phyloP scores from a whole-genome alignment of 345 rosid species.

The Eutrema japonicum region DNA sequence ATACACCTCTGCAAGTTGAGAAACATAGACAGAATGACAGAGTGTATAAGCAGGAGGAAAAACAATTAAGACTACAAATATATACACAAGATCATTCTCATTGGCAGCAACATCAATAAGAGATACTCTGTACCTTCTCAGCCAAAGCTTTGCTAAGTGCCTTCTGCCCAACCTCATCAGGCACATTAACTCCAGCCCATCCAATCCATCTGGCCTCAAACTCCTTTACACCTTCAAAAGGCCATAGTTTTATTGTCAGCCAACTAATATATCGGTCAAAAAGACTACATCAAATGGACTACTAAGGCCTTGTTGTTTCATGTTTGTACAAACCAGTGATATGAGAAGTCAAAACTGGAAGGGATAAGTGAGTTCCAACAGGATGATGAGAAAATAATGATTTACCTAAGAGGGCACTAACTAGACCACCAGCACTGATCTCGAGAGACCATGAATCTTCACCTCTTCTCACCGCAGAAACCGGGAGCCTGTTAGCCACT shows the following conservation, averaged over 20 bases:
- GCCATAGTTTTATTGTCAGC: constrained; percentile 29
- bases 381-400: neutral
- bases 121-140: constrained; percentile 66
- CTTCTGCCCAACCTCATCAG: constrained; percentile 91
- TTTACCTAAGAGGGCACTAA: constrained; percentile 92
- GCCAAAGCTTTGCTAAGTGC: constrained; percentile 97
- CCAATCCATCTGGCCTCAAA: constrained; percentile 99
- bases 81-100: constrained; percentile 9
- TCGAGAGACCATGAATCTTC: constrained; percentile 96
- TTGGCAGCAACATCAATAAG: constrained; percentile 5
- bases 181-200: constrained; percentile 99
- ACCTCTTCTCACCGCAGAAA: constrained; percentile 93
- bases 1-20: constrained; percentile 78
- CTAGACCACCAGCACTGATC: constrained; percentile 97
- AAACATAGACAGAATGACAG: constrained; percentile 4
- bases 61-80: neutral
- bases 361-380: neutral
- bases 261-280: neutral
- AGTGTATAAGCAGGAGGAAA: neutral
- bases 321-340: neutral
- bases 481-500: constrained; percentile 97
- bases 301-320: neutral
- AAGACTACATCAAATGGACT: neutral
- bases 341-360: neutral
- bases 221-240: constrained; percentile 86